phyloP scores from a whole-genome alignment of 2,329 filamentous ascomycete species.

The Neofusicoccum umdonicola region DNA sequence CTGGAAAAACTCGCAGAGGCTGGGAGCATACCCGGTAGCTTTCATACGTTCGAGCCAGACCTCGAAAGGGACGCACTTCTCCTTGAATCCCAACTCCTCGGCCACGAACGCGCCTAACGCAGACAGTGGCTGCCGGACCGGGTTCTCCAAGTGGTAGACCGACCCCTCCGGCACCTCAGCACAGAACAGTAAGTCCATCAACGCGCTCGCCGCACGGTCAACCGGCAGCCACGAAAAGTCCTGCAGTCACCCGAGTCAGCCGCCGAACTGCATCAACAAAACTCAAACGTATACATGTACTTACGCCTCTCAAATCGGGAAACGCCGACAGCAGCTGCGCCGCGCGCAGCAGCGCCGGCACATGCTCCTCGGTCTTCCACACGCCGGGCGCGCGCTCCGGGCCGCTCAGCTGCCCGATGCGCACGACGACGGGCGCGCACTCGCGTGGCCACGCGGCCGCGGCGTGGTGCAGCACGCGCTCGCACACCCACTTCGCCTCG shows the following conservation, averaged over 20 bases:
- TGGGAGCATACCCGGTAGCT: background rate
- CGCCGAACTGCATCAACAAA: no score
- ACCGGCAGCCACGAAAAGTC: constrained; percentile 20
- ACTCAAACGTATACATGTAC: background rate
- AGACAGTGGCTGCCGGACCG: constrained; percentile 12
- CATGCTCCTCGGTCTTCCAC: constrained; percentile 19
- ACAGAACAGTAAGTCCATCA: background rate
- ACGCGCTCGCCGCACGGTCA: constrained; percentile 7
- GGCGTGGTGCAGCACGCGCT: constrained; percentile 11
- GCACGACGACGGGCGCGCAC: background rate
- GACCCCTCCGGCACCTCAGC: background rate
- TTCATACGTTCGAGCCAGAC: background rate
- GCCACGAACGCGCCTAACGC: background rate
- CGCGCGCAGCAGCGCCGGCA: constrained; percentile 16
- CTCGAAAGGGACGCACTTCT: background rate
- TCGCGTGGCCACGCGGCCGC: background rate
- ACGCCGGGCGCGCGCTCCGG: background rate
- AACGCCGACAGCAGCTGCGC: constrained; percentile 8
- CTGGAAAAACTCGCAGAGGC: background rate
- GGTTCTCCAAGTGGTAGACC: constrained; percentile 19
- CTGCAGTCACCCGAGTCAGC: background rate
- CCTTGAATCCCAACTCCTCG: background rate
- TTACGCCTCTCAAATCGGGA: constrained; percentile 8
- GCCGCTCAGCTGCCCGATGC: constrained; percentile 18
- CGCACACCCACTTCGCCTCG: constrained; percentile 18